These are phyloP conservation scores for Goffeauzyma gilvescens DNA, from an alignment of 768 basidiomycete genomes.

Conservation along the genomic window DNA sequence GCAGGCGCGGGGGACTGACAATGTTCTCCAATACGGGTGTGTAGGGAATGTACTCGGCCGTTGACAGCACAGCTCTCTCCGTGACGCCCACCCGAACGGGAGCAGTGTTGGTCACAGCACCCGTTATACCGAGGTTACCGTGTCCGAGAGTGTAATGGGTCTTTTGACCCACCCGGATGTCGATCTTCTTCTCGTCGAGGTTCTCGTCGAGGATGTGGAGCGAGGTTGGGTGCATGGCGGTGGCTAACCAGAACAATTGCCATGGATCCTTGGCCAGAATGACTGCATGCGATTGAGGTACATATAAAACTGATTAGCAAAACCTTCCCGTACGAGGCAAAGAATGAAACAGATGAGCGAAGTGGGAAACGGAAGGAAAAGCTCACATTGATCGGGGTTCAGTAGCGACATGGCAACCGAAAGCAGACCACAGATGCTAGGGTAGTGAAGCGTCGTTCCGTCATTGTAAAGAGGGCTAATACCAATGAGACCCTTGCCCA, in stretches of 20 bases:
- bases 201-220: conserved; percentile 90
- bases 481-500: conserved; percentile 97
- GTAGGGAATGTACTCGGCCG: conserved; percentile 89
- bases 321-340: too few relatives aligned
- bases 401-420: conserved; percentile 79
- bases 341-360: too few relatives aligned
- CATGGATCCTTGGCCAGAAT: conserved; percentile 89
- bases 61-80: conserved; percentile 85
- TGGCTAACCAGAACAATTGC: conserved; percentile 92
- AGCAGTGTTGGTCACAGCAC: neutral
- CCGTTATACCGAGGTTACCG: conserved; percentile 67
- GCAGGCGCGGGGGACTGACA: neutral
- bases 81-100: conserved; percentile 88
- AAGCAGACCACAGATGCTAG: conserved; percentile 73
- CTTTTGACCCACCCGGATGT: conserved; percentile 82
- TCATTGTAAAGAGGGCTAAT: conserved; percentile 94
- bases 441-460: conserved; percentile 67
- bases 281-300: conserved; percentile 49
- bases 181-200: conserved; percentile 64
- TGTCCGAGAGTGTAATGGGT: conserved; percentile 95
- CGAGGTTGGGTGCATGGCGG: conserved; percentile 97
- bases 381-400: too few relatives aligned
- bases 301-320: neutral
- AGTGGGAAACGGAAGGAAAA: too few relatives aligned
- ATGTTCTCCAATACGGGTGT: conserved; percentile 45